phyloP scores from a whole-genome alignment of 345 rosid species.

The Moricandia moricandioides region DNA sequence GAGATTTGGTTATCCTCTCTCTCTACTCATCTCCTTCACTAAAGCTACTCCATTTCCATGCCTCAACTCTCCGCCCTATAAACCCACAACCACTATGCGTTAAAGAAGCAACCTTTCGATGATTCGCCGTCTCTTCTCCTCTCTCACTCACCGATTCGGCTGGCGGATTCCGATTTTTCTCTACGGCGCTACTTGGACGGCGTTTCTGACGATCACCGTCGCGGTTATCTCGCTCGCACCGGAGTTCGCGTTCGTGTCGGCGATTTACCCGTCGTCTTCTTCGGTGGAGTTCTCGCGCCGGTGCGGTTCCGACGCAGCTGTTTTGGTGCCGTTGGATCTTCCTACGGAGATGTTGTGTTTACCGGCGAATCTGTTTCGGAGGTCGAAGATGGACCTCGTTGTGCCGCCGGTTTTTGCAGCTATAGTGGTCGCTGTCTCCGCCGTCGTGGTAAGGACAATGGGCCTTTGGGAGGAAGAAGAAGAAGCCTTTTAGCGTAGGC shows the following conservation, averaged over 20 bases:
- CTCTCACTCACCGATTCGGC: slow-evolving; percentile 42
- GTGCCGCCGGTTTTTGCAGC: slow-evolving; percentile 89
- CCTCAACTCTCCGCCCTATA: slow-evolving; percentile 1
- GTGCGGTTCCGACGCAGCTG: slow-evolving; percentile 45
- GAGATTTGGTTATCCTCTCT: slow-evolving; percentile 37
- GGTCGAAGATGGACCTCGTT: slow-evolving; percentile 60
- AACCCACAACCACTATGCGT: background rate
- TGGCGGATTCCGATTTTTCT: slow-evolving; percentile 58
- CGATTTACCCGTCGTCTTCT: slow-evolving; percentile 54
- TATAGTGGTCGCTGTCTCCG: slow-evolving; percentile 71
- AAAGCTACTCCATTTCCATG: slow-evolving; percentile 36
- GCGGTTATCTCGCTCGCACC: slow-evolving; percentile 80
- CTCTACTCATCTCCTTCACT: slow-evolving; percentile 21
- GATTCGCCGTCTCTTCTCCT: slow-evolving; percentile 30
- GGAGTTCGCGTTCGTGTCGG: slow-evolving; percentile 66
- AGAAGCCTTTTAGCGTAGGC: slow-evolving; percentile 26
- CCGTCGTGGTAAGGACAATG: slow-evolving; percentile 55
- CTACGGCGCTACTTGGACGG: slow-evolving; percentile 75
- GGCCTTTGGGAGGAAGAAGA: slow-evolving; percentile 64
- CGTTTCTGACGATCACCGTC: slow-evolving; percentile 57
- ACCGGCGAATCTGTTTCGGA: slow-evolving; percentile 54
- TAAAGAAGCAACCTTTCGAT: background rate
- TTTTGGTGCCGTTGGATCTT: slow-evolving; percentile 63
- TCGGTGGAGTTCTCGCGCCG: slow-evolving; percentile 37
- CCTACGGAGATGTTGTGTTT: slow-evolving; percentile 63